phyloP scores from a whole-genome alignment of 495 filamentous ascomycete genomes.

The Hypoxylon trugodes region DNA sequence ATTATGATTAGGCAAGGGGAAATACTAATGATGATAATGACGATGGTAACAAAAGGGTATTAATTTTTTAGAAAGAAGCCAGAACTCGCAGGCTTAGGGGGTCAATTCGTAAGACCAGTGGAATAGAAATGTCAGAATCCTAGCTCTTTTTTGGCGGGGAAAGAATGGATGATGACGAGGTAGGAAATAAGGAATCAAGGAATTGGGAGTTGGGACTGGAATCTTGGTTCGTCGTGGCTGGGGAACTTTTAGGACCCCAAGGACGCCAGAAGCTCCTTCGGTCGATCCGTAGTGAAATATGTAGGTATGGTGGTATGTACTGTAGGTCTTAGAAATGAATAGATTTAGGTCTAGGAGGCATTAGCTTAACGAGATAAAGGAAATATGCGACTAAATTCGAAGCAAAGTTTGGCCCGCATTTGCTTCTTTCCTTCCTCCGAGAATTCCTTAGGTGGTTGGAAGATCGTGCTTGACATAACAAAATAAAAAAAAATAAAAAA shows the following conservation, averaged over 20 bases:
- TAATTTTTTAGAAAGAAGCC: not conserved
- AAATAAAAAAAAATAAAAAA: not conserved
- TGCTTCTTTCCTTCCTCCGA: not conserved
- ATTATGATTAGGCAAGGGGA: not conserved
- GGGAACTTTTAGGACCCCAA: no score
- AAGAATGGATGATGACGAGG: no score
- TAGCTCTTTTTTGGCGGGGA: conserved; percentile 18
- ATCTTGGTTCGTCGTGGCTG: conserved; percentile 28
- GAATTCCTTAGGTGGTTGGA: conserved; percentile 1
- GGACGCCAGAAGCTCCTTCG: conserved; percentile 9
- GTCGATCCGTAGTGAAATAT: no score
- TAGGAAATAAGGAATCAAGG: conserved; percentile 18
- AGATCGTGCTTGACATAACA: no score
- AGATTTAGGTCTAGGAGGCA: no score
- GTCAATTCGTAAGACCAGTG: not conserved
- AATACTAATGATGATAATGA: not conserved
- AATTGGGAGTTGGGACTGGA: conserved; percentile 15
- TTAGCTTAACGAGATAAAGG: conserved; percentile 14
- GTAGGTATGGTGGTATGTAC: no score
- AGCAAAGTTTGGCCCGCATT: no score
- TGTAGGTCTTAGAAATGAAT: no score
- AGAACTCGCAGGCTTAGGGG: not conserved
- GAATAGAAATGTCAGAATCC: not conserved
- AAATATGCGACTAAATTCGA: no score
- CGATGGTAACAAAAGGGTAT: not conserved